Evolutionary conservation across 169 alveolate genomes (phyloP), one percentile per base, ranked within the genome.

Genomic region (Miamiensis avidus): DNA sequence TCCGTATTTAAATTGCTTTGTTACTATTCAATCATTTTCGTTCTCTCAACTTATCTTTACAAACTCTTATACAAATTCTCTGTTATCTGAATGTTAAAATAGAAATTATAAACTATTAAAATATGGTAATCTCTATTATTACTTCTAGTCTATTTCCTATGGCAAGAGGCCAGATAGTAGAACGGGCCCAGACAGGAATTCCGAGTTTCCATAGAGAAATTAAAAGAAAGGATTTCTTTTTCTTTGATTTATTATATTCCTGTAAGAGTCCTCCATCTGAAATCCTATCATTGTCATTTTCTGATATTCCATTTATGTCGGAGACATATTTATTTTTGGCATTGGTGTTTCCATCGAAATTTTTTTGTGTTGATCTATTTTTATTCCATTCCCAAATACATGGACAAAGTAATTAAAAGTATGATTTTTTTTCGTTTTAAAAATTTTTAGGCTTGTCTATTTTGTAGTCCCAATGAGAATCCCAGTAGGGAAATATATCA

Each of bases 81-180:
- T n/a, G n/a, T n/a, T n/a, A n/a, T n/a, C n/a, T n/a, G n/a, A n/a
- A n/a, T n/a, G n/a, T n/a, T n/a, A n/a, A n/a, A n/a, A n/a, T n/a
- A n/a, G n/a, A n/a, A n/a, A n/a, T n/a, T n/a, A n/a, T n/a, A n/a
- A n/a, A n/a, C n/a, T n/a, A n/a, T n/a, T n/a, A n/a, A n/a, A n/a
- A n/a, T n/a, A n/a, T n/a, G n/a, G n/a, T n/a, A n/a, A n/a, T n/a
- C n/a, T n/a, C n/a, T n/a, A 72, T 25, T 31, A 89, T 75, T 31
- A 91, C 79, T 74, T 88, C 93, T 20, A 91, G 85, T 31, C 82
- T 84, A 78, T 91, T 91, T 30, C 86, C 84, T 64, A 91, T 92
- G 72, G 91, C 89, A 25, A 92, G 78, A 0, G 95, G 93, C 97
- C 97, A 94, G 16, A 94, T 82, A 32, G 88, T 94, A 74, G 69